These are phyloP conservation scores for Thelonectria discophora DNA, from an alignment of 2,329 filamentous ascomycete genomes.

Conservation along the genomic window DNA sequence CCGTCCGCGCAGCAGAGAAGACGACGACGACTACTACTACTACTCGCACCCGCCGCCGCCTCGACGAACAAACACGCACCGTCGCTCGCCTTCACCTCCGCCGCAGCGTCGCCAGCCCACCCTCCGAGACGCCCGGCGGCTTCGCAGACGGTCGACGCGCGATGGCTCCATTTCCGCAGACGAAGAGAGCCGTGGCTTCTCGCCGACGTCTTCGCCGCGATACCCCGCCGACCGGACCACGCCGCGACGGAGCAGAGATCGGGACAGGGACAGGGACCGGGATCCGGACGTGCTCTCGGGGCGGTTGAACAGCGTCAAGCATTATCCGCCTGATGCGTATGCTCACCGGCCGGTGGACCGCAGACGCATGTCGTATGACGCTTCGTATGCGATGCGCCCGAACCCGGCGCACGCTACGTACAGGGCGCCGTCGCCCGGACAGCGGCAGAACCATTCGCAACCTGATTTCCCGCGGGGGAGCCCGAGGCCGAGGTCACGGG, in stretches of 20 bases:
- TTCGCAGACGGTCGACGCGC: slow-evolving; percentile 30
- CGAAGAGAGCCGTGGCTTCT: slow-evolving; percentile 33
- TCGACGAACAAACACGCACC: slow-evolving; percentile 20
- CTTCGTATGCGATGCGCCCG: slow-evolving; percentile 19
- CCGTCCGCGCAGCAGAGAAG: slow-evolving; percentile 20
- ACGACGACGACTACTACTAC: slow-evolving; percentile 16
- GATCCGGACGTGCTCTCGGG: slow-evolving; percentile 5
- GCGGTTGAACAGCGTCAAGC: slow-evolving; percentile 23
- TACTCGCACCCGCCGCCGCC: slow-evolving; percentile 29
- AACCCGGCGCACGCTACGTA: neutral
- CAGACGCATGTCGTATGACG: slow-evolving; percentile 31
- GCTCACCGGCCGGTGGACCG: slow-evolving; percentile 23
- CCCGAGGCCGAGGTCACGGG: slow-evolving; percentile 26
- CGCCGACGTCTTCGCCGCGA: slow-evolving; percentile 26
- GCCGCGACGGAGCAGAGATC: slow-evolving; percentile 3
- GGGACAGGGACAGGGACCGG: neutral
- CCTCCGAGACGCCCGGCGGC: slow-evolving; percentile 3
- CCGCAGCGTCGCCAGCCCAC: slow-evolving; percentile 22
- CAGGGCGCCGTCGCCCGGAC: slow-evolving; percentile 26
- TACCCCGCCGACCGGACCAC: slow-evolving; percentile 15
- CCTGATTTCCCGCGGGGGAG: slow-evolving; percentile 27
- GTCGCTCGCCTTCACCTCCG: slow-evolving; percentile 33
- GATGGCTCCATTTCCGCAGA: slow-evolving; percentile 39
- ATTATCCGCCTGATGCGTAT: slow-evolving; percentile 29
- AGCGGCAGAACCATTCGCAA: slow-evolving; percentile 17